Conservation (phyloP, 257 asterid genomes). For the Solanum microdontum region DNA sequence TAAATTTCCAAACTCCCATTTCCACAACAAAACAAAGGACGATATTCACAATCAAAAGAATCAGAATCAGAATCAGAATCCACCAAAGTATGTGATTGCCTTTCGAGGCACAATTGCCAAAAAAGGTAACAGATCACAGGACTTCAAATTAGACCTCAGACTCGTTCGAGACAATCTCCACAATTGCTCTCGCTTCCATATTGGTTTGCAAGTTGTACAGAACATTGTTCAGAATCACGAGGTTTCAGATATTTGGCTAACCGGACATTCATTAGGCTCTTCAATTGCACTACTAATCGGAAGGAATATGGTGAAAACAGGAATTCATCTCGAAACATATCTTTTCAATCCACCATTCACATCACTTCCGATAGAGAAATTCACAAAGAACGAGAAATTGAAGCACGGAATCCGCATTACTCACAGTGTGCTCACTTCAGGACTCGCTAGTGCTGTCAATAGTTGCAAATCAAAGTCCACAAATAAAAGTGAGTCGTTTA, state of each 20-base stretch:
- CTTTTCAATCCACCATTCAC: conserved; percentile 68
- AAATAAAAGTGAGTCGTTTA: conserved; percentile 16
- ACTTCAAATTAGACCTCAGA: conserved; percentile 46
- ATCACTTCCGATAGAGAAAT: conserved; percentile 44
- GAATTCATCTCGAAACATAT: conserved; percentile 40
- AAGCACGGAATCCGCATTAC: conserved; percentile 45
- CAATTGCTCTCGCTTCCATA: conserved; percentile 31
- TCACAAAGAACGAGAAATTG: conserved; percentile 30
- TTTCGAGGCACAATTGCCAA: conserved; percentile 55
- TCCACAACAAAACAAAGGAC: neutral
- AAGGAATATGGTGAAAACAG: conserved; percentile 28
- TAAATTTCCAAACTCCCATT: conserved; percentile 8
- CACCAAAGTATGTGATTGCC: conserved; percentile 43
- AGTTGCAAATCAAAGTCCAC: neutral
- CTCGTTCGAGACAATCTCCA: conserved; percentile 34
- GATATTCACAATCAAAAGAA: neutral
- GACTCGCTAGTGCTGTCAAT: conserved; percentile 39
- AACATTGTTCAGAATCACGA: conserved; percentile 11
- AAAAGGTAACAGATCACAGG: conserved; percentile 32
- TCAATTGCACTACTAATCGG: conserved; percentile 56
- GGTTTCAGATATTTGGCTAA: conserved; percentile 38
- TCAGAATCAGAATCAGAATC: conserved; percentile 1
- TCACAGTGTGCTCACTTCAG: conserved; percentile 40
- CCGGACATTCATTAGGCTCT: conserved; percentile 72
- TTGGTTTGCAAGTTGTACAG: conserved; percentile 17